Conservation (phyloP, 2,329 filamentous ascomycete genomes). For the Diaporthe australafricana region DNA sequence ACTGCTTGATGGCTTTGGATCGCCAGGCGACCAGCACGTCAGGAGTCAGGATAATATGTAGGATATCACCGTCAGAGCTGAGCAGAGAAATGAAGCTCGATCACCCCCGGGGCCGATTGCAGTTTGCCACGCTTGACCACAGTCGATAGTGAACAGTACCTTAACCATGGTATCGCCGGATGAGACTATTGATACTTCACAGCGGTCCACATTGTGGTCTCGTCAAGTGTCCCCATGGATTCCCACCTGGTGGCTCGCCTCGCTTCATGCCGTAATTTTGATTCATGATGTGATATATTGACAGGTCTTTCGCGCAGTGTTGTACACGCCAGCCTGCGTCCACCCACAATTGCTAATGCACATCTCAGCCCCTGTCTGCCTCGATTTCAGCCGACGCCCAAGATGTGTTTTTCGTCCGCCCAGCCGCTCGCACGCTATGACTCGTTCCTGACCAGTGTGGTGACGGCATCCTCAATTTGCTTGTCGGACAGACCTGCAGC, state of each 20-base stretch:
- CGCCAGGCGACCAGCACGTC: not conserved
- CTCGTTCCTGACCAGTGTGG: conserved; percentile 63
- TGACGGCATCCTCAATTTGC: conserved; percentile 70
- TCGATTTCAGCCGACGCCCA: not conserved
- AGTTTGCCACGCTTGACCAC: not conserved
- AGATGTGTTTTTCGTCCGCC: not conserved
- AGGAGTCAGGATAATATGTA: conserved; percentile 27
- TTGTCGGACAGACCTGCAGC: conserved; percentile 64
- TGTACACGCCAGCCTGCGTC: not conserved
- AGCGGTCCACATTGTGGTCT: not conserved
- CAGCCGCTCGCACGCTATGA: conserved; percentile 33
- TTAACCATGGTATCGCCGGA: no score
- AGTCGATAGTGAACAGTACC: not conserved
- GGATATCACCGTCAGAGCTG: not conserved
- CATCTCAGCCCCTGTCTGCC: not conserved
- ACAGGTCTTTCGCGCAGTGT: not conserved
- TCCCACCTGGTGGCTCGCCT: not conserved
- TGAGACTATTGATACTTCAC: not conserved
- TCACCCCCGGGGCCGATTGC: not conserved
- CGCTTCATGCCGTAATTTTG: no score
- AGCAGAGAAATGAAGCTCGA: not conserved
- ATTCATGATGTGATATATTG: not conserved
- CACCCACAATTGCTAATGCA: no score
- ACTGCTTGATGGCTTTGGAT: not conserved
- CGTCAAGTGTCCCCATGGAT: not conserved